Conservation (phyloP, 176 grass and related monocot genomes). For the Otatea glauca region DNA sequence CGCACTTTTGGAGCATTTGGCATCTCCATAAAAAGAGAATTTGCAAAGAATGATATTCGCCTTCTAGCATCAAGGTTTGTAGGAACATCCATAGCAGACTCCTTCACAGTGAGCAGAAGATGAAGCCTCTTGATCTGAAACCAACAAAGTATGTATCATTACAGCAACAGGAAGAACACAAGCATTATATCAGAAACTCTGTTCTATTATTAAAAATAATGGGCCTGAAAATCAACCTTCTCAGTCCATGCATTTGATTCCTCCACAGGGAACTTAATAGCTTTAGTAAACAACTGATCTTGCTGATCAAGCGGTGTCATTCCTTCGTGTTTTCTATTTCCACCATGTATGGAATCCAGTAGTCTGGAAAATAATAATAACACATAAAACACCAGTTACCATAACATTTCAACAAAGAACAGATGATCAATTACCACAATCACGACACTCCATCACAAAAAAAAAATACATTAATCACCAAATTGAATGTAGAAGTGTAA, state of each 20-base stretch:
- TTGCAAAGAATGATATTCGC: constrained; percentile 95
- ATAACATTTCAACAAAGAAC: constrained; percentile 13
- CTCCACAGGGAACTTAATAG: constrained; percentile 86
- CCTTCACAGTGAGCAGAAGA: constrained; percentile 89
- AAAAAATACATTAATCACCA: constrained; percentile 18
- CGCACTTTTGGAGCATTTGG: constrained; percentile 95
- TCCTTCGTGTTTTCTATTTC: constrained; percentile 57
- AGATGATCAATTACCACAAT: background rate
- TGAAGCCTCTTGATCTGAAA: constrained; percentile 96
- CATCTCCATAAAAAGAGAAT: constrained; percentile 99
- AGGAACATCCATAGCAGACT: constrained; percentile 99
- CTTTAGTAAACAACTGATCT: constrained; percentile 80
- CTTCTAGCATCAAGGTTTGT: constrained; percentile 93
- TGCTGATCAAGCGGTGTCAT: constrained; percentile 91
- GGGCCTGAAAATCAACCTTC: constrained; percentile 60
- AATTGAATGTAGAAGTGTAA: background rate
- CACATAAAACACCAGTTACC: constrained; percentile 13
- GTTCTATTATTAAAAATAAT: constrained; percentile 3
- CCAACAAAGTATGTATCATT: constrained; percentile 11
- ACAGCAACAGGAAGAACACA: constrained; percentile 28
- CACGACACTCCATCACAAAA: background rate
- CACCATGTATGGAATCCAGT: constrained; percentile 76
- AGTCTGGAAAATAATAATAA: constrained; percentile 48
- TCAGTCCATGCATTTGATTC: constrained; percentile 89
- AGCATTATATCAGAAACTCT: constrained; percentile 12